Conservation (phyloP, 495 filamentous ascomycete species). For the Annulohypoxylon moriforme region DNA sequence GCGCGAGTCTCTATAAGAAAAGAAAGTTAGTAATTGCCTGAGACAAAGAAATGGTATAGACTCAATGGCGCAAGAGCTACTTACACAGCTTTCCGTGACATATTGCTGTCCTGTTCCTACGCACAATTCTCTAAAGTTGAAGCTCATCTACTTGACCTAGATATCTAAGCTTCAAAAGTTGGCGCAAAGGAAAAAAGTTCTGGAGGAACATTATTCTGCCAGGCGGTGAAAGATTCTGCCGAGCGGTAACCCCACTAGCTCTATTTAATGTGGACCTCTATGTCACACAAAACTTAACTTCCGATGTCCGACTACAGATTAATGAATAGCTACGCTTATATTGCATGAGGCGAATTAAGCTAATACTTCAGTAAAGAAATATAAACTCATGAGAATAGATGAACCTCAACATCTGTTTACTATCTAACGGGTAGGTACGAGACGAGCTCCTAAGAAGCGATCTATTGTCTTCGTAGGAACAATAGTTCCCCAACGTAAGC, state of each 20-base stretch:
- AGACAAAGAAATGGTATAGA: neutral
- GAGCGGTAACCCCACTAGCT: conserved; percentile 34
- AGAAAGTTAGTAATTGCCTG: conserved; percentile 24
- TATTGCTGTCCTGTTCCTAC: conserved; percentile 42
- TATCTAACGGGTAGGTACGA: neutral
- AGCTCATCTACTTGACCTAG: neutral
- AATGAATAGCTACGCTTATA: too few species aligned
- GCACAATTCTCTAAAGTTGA: conserved; percentile 1
- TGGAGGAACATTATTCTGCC: conserved; percentile 38
- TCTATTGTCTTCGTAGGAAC: conserved; percentile 1
- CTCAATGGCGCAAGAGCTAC: conserved; percentile 27
- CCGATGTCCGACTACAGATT: neutral
- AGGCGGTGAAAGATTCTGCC: conserved; percentile 37
- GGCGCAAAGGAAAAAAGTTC: conserved; percentile 37
- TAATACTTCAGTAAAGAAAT: neutral
- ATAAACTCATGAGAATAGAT: neutral
- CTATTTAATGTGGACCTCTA: neutral
- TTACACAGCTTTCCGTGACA: conserved; percentile 71
- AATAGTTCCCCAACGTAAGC: conserved; percentile 5
- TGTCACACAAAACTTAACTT: neutral
- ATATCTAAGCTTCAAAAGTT: neutral
- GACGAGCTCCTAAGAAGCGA: neutral
- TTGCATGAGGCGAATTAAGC: neutral
- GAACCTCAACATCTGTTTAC: too few species aligned
- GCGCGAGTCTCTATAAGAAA: conserved; percentile 78